Conservation (phyloP, 805 yeast genomes). For the Candida coleopterorum region DNA sequence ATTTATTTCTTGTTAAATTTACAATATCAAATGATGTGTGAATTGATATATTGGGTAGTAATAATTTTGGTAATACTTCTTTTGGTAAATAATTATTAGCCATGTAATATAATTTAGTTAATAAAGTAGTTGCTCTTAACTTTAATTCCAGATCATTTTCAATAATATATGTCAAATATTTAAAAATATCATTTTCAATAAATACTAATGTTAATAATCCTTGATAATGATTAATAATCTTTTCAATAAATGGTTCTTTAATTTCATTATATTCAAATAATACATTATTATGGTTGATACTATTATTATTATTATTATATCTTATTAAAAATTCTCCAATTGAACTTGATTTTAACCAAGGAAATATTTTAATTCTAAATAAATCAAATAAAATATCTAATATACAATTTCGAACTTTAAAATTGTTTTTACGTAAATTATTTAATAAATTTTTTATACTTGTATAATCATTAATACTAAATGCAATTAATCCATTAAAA, state of each 20-base stretch:
- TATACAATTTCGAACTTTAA: constrained; percentile 53
- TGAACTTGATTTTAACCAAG: constrained; percentile 39
- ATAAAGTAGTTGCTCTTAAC: constrained; percentile 57
- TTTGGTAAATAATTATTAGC: constrained; percentile 53
- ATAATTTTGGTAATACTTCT: constrained; percentile 24
- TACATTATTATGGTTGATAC: background rate
- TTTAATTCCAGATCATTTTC: constrained; percentile 37
- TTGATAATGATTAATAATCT: constrained; percentile 55
- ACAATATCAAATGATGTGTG: constrained; percentile 47
- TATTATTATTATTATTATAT: constrained; percentile 5
- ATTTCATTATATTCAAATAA: constrained; percentile 12
- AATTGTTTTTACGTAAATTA: constrained; percentile 54
- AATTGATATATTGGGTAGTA: constrained; percentile 19
- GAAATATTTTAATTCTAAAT: constrained; percentile 53
- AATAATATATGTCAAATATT: constrained; percentile 41
- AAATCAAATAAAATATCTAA: constrained; percentile 70
- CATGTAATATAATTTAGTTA: constrained; percentile 57
- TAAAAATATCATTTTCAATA: constrained; percentile 47
- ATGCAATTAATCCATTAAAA: constrained; percentile 72
- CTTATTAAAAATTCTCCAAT: constrained; percentile 18
- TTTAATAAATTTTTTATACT: constrained; percentile 54
- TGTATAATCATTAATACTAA: constrained; percentile 51
- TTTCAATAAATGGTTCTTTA: constrained; percentile 10
- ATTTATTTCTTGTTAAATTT: constrained; percentile 29
- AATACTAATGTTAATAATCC: constrained; percentile 56